These are phyloP conservation scores for Cryptosporidium viatorum DNA, from an alignment of 169 alveolate species.

Conservation along the genomic window DNA sequence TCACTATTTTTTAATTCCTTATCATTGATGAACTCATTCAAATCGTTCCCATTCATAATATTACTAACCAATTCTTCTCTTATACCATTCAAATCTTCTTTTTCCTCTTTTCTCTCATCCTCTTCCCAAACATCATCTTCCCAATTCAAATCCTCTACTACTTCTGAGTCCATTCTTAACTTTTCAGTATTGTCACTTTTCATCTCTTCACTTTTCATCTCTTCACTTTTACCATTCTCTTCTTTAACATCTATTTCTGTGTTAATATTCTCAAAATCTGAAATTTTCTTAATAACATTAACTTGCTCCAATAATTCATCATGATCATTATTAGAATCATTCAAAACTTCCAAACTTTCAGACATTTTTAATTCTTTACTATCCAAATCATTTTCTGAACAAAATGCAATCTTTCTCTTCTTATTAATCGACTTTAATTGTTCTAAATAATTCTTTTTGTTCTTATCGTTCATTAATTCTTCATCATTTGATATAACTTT, in stretches of 20 bases:
- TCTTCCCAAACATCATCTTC: constrained; percentile 14
- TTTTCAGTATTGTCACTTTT: not conserved
- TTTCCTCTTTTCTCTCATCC: not conserved
- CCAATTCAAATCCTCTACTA: not conserved
- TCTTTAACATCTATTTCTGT: not conserved
- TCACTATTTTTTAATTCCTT: not conserved
- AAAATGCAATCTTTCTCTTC: not conserved
- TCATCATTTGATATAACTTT: not conserved
- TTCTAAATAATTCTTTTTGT: not conserved
- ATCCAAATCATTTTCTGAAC: not conserved
- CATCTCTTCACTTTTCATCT: not conserved
- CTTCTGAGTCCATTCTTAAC: not conserved
- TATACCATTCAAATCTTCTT: not conserved
- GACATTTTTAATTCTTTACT: not conserved
- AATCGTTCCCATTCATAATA: not conserved
- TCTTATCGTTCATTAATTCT: not conserved
- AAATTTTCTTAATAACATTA: not conserved
- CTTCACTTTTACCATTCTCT: not conserved
- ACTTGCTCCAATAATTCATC: not conserved
- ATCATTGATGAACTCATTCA: not conserved
- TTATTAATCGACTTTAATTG: not conserved
- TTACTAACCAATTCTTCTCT: not conserved
- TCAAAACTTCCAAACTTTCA: not conserved
- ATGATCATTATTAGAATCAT: not conserved
- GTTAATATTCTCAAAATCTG: not conserved